Percentiles rank a stretch among this genome's conserved stretches.
phyloP scores from a whole-genome alignment of 148 eudicot genomes.

The Silene latifolia region DNA sequence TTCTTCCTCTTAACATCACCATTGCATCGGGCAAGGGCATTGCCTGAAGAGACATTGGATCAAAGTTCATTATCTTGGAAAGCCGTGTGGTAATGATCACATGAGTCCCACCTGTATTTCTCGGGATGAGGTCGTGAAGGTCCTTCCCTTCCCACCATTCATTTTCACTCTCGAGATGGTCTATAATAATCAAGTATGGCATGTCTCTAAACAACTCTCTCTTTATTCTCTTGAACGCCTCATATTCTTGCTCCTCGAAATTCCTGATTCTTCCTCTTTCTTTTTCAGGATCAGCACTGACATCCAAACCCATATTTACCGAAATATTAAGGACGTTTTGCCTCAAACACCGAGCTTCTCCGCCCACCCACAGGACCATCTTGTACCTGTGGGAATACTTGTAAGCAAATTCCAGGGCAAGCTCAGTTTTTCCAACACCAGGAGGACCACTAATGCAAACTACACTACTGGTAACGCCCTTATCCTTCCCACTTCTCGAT shows the following conservation, averaged over 20 bases:
- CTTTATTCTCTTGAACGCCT: conserved; percentile 80
- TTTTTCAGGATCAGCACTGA: conserved; percentile 78
- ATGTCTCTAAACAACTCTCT: conserved; percentile 71
- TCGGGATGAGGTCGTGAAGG: conserved; percentile 70
- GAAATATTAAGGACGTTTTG: conserved; percentile 73
- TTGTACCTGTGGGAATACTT: conserved; percentile 66
- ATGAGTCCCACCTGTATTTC: conserved; percentile 78
- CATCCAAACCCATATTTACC: conserved; percentile 54
- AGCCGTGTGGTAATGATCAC: conserved; percentile 77
- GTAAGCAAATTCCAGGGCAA: conserved; percentile 76
- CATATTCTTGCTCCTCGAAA: conserved; percentile 86
- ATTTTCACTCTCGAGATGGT: conserved; percentile 72
- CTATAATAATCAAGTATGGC: conserved; percentile 76
- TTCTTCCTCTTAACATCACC: conserved; percentile 51
- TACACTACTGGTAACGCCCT: conserved; percentile 46
- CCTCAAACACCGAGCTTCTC: conserved; percentile 68
- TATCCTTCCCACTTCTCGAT: conserved; percentile 62
- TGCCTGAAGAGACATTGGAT: conserved; percentile 57
- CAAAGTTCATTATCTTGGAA: conserved; percentile 63
- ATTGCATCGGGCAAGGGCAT: conserved; percentile 60
- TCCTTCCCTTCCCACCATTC: conserved; percentile 97
- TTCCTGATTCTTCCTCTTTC: conserved; percentile 77
- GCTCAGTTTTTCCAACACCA: conserved; percentile 84
- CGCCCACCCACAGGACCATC: conserved; percentile 85
- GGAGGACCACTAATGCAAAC: conserved; percentile 62